Percentiles rank a stretch among this genome's conserved stretches.
These are phyloP conservation scores for Paramecium primaurelia DNA, from an alignment of 73 alveolate genomes.

Conservation along the genomic window DNA sequence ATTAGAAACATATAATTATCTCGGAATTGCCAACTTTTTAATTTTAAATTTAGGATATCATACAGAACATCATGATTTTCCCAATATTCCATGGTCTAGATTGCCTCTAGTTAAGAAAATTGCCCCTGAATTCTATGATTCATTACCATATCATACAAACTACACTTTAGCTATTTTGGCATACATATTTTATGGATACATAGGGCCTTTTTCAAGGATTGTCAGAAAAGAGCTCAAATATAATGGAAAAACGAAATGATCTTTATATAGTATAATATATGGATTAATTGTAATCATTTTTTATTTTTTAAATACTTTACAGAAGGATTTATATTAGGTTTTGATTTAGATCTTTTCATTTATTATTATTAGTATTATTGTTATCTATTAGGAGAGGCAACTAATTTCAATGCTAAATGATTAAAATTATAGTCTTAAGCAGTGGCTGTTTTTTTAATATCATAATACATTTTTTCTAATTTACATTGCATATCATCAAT, in stretches of 20 bases:
- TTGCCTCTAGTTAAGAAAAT: conserved; percentile 70
- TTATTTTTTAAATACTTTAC: not conserved
- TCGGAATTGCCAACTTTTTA: conserved; percentile 64
- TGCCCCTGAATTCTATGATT: conserved; percentile 75
- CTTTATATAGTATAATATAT: not conserved
- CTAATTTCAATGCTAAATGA: not conserved
- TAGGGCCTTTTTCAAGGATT: conserved; percentile 60
- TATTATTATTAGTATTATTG: not conserved
- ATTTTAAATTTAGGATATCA: conserved; percentile 73
- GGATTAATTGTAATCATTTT: not conserved
- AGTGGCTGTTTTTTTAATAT: not conserved
- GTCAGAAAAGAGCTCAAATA: not conserved
- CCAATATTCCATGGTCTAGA: conserved; percentile 63
- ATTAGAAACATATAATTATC: conserved; percentile 68
- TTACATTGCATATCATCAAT: not conserved
- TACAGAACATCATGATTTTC: conserved; percentile 78
- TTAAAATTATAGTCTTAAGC: not conserved
- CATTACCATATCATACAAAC: conserved; percentile 56
- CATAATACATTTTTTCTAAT: not conserved
- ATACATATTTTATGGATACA: conserved; percentile 58
- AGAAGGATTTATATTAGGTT: not conserved
- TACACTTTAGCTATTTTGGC: conserved; percentile 54
- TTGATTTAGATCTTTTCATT: not conserved
- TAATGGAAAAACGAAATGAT: not conserved
- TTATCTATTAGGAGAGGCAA: conserved; percentile 1